Base-by-base conservation (phyloP, 805 yeast genomes). In the Kuraishia capsulata region DNA sequence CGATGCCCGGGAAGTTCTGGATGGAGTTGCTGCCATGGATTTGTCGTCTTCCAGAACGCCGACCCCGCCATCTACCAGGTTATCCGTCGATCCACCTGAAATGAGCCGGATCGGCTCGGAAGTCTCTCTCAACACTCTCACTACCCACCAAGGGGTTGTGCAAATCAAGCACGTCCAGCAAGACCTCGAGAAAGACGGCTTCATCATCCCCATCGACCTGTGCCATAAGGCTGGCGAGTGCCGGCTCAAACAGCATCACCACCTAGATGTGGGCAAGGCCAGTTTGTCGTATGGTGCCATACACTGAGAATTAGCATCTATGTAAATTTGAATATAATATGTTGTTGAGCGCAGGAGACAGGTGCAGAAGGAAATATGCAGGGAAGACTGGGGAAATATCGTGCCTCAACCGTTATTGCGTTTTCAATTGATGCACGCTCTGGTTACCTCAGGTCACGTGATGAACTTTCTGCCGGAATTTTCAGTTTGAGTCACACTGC, bases 241-340 rank as follows among this genome's bases (percentile, higher is more conserved):
- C 33, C 17, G 20, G 28, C n/a, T 28, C 11, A 36, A 20, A 14
- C 13, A 29, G 19, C 38, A 36, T 19, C 38, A 29, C 16, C 38
- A 36, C 20, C 33, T 36, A 19, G 38, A 28, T 8, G 38, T 36
- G 23, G 20, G 37, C 19, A 21, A 26, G 13, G 36, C 18, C 14
- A 16, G 16, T 21, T 14, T 33, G 36, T 18, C 21, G 8, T 33
- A 33, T 19, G 29, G 36, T 8, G 8, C 26, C n/a, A n/a, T n/a
- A n/a, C n/a, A n/a, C n/a, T n/a, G n/a, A n/a, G n/a, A n/a, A n/a
- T n/a, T n/a, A n/a, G n/a, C n/a, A n/a, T n/a, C n/a, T n/a, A n/a
- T n/a, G n/a, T n/a, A n/a, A n/a, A n/a, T n/a, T n/a, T n/a, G n/a
- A n/a, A n/a, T n/a, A n/a, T n/a, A n/a, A n/a, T n/a, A n/a, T n/a